Evolutionary conservation across 2,329 filamentous ascomycete species (phyloP), one percentile per base, ranked within the genome.

Genomic region (Aureobasidium leucospermi): DNA sequence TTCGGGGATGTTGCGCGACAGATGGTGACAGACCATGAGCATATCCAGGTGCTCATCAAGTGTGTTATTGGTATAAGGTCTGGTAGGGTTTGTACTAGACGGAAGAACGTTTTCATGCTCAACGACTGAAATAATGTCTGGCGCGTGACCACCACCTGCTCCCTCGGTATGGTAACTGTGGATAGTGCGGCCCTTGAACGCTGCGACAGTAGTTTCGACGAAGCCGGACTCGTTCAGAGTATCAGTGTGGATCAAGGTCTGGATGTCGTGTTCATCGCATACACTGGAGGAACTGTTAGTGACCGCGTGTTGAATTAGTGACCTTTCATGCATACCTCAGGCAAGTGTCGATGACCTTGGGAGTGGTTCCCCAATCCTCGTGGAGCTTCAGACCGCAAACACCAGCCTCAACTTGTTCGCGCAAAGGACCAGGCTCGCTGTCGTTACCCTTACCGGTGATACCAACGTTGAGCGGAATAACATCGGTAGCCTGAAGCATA

Each of bases 111-210:
- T 94, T 49, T 83, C 75, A 68, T 92, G 87, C 73, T 95, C 90
- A 10, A 96, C 93, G 1, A 96, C 91, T 31, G 84, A 87, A 74
- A 97, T 96, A 74, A 97, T 96, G 72, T 97, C 93, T 0, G 93
- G 93, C 1, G 93, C 93, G 73, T 97, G 93, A 3, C 93, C 93
- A 65, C 93, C 93, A 42, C 93, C 93, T 1, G 93, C 93, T 42
- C 93, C 93, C 77, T 97, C 93, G 34, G 91, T 96, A 75, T 97
- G 93, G 74, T 97, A 97, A 1, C 93, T 96, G 75, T 97, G 93
- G 68, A 97, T 96, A 1, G 90, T 89, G 62, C 93, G 86, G 69
- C 85, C 80, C 71, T 90, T 90, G 80, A 97, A 88, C 3, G 92
- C 86, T n/a, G 79, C 83, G 63, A 96, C 85, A 2, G 92, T 96